Percentiles rank a stretch among this genome's conserved stretches.
These are phyloP conservation scores for Fusarium lyarnte DNA, from an alignment of 2,329 filamentous ascomycete genomes.

Conservation along the genomic window DNA sequence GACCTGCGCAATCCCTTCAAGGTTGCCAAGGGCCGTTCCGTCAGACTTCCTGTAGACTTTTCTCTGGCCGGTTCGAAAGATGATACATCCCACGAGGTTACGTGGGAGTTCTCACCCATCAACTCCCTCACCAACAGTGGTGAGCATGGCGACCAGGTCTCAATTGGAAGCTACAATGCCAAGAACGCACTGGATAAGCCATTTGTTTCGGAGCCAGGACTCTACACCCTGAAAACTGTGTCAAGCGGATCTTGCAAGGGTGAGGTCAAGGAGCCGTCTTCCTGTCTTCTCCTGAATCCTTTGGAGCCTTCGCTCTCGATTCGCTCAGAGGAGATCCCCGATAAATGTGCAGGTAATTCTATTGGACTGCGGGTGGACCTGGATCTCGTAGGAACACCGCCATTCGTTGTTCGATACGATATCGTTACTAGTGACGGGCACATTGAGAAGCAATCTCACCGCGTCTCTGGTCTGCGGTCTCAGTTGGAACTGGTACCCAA, in stretches of 20 bases:
- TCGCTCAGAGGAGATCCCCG: slow-evolving; percentile 82
- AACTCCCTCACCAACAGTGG: slow-evolving; percentile 74
- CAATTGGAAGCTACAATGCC: slow-evolving; percentile 67
- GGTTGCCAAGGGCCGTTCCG: slow-evolving; percentile 77
- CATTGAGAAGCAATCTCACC: slow-evolving; percentile 63
- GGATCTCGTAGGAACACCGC: slow-evolving; percentile 90
- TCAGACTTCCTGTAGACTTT: slow-evolving; percentile 77
- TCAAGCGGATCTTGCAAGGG: slow-evolving; percentile 84
- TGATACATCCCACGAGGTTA: slow-evolving; percentile 75
- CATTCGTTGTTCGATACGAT: slow-evolving; percentile 85
- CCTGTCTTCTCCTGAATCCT: slow-evolving; percentile 92
- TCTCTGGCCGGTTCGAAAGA: slow-evolving; percentile 66
- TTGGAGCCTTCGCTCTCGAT: slow-evolving; percentile 83
- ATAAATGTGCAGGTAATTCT: slow-evolving; percentile 94
- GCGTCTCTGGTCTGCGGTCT: slow-evolving; percentile 76
- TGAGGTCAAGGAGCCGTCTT: slow-evolving; percentile 91
- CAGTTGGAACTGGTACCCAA: slow-evolving; percentile 86
- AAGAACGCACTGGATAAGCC: slow-evolving; percentile 72
- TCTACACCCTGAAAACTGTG: slow-evolving; percentile 86
- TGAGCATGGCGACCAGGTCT: slow-evolving; percentile 71
- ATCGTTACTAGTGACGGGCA: slow-evolving; percentile 69
- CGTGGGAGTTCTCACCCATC: slow-evolving; percentile 84
- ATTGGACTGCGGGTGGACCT: slow-evolving; percentile 90
- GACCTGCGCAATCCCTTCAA: slow-evolving; percentile 83
- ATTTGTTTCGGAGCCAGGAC: slow-evolving; percentile 77